Conservation (phyloP, 2,329 filamentous ascomycete species). For the Aspergillus brasiliensis region DNA sequence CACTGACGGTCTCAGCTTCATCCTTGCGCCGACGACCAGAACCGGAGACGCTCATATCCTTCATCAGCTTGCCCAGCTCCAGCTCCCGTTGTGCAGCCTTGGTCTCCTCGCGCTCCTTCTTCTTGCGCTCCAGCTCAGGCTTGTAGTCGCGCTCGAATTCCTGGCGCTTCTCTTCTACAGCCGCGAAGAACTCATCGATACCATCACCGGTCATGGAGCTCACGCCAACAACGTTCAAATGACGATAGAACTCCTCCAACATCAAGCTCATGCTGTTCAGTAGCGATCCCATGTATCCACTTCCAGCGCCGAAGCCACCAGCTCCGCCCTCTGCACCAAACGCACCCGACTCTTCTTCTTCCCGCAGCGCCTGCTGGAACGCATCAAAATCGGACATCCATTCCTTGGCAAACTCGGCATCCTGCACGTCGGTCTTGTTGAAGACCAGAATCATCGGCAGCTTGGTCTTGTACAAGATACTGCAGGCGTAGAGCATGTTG, state of each 20-base stretch:
- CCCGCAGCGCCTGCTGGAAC: slow-evolving; percentile 81
- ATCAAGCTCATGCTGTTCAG: slow-evolving; percentile 98
- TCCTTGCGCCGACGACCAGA: slow-evolving; percentile 28
- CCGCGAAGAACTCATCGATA: slow-evolving; percentile 89
- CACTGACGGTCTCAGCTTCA: slow-evolving; percentile 49
- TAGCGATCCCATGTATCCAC: slow-evolving; percentile 93
- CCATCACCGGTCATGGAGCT: slow-evolving; percentile 91
- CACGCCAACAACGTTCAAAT: slow-evolving; percentile 89
- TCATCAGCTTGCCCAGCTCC: slow-evolving; percentile 91
- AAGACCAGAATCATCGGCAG: slow-evolving; percentile 98
- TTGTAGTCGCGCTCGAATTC: slow-evolving; percentile 92
- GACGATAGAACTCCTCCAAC: slow-evolving; percentile 95
- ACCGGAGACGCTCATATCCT: slow-evolving; percentile 73
- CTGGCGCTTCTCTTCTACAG: slow-evolving; percentile 79
- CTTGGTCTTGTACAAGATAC: slow-evolving; percentile 97
- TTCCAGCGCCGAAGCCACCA: slow-evolving; percentile 67
- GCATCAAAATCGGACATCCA: slow-evolving; percentile 99
- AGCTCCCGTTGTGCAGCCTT: slow-evolving; percentile 73
- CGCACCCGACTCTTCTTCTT: slow-evolving; percentile 76
- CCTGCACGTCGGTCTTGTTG: slow-evolving; percentile 97
- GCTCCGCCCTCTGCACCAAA: slow-evolving; percentile 70
- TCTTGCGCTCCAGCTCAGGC: slow-evolving; percentile 81
- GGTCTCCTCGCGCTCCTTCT: slow-evolving; percentile 72
- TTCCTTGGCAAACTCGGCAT: slow-evolving; percentile 87
- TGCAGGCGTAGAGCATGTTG: slow-evolving; percentile 99